A percentile compares a stretch with the other conserved stretches of the same genome.
Evolutionary conservation across 257 asterid species (phyloP).

Genomic region (Asclepias syriaca): DNA sequence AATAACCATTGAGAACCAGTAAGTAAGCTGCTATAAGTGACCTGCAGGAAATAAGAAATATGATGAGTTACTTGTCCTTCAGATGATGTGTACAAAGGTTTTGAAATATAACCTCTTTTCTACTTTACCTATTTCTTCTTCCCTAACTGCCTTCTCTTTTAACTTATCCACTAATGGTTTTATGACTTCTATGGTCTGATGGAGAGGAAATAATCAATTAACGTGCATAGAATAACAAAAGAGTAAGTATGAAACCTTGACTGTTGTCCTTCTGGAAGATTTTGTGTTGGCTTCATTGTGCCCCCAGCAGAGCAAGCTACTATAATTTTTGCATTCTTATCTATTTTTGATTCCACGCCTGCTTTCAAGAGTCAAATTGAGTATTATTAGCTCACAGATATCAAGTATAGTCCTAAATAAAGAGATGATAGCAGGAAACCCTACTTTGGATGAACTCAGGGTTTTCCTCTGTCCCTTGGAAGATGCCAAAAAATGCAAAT

Average conservation of each 20-base stretch:
- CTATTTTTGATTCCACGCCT: constrained; percentile 77
- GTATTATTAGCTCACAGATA: constrained; percentile 4
- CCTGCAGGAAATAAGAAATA: constrained; percentile 42
- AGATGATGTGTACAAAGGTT: neutral
- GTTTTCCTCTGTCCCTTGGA: constrained; percentile 92
- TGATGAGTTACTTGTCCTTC: constrained; percentile 1
- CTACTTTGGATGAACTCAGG: constrained; percentile 75
- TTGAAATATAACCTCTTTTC: neutral
- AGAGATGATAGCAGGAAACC: neutral
- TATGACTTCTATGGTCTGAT: neutral
- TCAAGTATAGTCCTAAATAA: neutral
- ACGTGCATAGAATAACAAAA: neutral
- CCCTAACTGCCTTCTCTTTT: neutral
- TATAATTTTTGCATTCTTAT: constrained; percentile 69
- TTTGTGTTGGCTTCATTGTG: constrained; percentile 73
- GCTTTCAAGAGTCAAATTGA: constrained; percentile 21
- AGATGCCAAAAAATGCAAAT: constrained; percentile 89
- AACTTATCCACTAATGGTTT: neutral
- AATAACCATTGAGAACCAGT: constrained; percentile 82
- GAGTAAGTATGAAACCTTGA: constrained; percentile 44
- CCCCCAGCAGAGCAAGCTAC: constrained; percentile 95
- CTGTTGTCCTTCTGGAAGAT: constrained; percentile 87
- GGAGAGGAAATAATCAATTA: neutral
- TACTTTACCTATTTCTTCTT: neutral
- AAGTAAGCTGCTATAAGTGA: constrained; percentile 94